Base-by-base conservation (phyloP, 129 eudicot genomes). In the Ambrosia artemisiifolia region DNA sequence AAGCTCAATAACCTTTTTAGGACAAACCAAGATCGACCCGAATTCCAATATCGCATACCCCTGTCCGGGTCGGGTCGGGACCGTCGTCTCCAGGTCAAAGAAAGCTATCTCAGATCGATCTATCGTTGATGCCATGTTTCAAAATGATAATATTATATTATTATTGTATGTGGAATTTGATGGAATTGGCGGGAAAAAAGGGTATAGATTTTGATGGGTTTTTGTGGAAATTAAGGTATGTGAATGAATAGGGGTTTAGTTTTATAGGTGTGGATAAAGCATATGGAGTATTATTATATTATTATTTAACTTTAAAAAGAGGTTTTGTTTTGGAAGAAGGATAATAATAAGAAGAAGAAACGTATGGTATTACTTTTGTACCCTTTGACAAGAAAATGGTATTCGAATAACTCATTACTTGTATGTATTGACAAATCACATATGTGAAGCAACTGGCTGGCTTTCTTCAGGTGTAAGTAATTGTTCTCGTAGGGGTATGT, bases 11-110 rank as follows among this genome's bases (percentile, higher is more conserved):
- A 95, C 87, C 81, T 88, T 95, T 68, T 70, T 88, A n/a, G 99
- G 99, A 83, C 99, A 95, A 12, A 95, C 99, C 19, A 95, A 77
- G 12, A 95, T 95, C 20, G 99, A 85, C 34, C 99, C 99, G 84
- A 95, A 95, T 82, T 95, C 99, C 49, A 95, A 48, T 2, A 95
- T 77, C 11, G 91, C 86, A 44, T 53, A 75, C 6, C 92, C 88
- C 75, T 90, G 99, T 1, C 99, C 94, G 13, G 81, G 62, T 62
- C 97, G 81, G 49, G 76, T 81, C 33, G 99, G 99, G 1, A 90
- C 67, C 0, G 91, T 95, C 3, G 99, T 95, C 76, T 95, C 99
- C 55, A 95, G 75, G 81, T 95, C 99, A 72, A 95, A 95, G 83
- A 95, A 95, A 6, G 80, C 97, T 33, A 95, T 90, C 76, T 90